Evolutionary conservation across 495 filamentous ascomycete genomes (phyloP).

Genomic region (Glonium stellatum): DNA sequence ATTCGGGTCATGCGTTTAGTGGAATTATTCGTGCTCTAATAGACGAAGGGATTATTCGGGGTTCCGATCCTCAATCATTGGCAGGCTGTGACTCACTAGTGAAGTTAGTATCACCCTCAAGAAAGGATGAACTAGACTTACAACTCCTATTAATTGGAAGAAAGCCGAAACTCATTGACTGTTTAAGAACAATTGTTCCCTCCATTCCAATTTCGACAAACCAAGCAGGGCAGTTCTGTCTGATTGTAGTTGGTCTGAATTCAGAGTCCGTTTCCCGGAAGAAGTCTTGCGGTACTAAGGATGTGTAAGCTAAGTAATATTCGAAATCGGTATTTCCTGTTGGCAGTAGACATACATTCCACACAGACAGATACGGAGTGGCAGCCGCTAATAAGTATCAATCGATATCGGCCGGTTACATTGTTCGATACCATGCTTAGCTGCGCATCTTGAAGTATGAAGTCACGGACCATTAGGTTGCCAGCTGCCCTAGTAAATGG

Average conservation of each 20-base stretch:
- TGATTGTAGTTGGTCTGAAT: background rate
- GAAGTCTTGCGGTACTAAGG: background rate
- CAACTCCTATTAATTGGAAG: no score
- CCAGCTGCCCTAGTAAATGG: background rate
- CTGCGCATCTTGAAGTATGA: background rate
- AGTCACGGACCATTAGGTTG: constrained; percentile 1
- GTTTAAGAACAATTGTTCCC: background rate
- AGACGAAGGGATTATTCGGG: no score
- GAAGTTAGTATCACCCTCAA: background rate
- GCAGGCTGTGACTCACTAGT: no score
- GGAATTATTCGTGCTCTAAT: no score
- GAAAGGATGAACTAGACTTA: no score
- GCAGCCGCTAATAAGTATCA: background rate
- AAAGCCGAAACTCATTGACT: background rate
- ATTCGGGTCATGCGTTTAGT: no score
- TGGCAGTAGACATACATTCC: background rate
- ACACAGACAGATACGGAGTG: background rate
- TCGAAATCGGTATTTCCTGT: background rate
- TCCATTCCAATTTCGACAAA: background rate
- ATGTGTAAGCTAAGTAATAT: background rate
- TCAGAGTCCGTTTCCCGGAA: background rate
- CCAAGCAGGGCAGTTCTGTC: background rate
- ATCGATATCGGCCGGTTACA: background rate
- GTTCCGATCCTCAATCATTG: no score
- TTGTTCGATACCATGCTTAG: background rate